A percentile compares a stretch with the other conserved stretches of the same genome.
phyloP scores from a whole-genome alignment of 306 rosid genomes.

The Cicer pinnatifidum region DNA sequence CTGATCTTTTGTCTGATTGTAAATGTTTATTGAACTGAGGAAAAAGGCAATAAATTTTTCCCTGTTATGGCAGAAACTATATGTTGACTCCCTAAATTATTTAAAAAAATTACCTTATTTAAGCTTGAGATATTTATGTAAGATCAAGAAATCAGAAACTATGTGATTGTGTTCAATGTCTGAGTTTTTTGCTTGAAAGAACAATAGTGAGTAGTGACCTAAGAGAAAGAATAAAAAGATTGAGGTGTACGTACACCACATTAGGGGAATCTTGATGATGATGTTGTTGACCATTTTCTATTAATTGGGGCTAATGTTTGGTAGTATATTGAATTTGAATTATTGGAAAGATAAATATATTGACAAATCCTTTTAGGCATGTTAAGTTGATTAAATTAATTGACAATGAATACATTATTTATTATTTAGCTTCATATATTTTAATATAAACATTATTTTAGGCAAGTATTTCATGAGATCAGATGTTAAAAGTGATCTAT shows the following conservation, averaged over 20 bases:
- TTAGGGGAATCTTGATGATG: slow-evolving; percentile 42
- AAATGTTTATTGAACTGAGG: slow-evolving; percentile 37
- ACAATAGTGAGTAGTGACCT: too few relatives aligned
- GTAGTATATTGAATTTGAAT: background rate
- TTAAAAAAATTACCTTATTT: background rate
- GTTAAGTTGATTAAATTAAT: background rate
- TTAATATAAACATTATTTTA: too few relatives aligned
- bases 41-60: slow-evolving; percentile 39
- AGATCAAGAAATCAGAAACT: slow-evolving; percentile 3
- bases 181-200: background rate
- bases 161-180: background rate
- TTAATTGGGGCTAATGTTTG: slow-evolving; percentile 12
- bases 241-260: background rate
- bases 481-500: too few relatives aligned
- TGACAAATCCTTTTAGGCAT: background rate
- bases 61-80: slow-evolving; percentile 35
- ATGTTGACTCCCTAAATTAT: background rate
- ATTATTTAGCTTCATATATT: too few relatives aligned
- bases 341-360: background rate
- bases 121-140: background rate
- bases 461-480: too few relatives aligned
- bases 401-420: background rate
- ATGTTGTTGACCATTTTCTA: slow-evolving; percentile 29
- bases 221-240: background rate
- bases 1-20: slow-evolving; percentile 24